Conservation (phyloP, 2,329 filamentous ascomycete genomes). For the Ascochyta clinopodiicola region DNA sequence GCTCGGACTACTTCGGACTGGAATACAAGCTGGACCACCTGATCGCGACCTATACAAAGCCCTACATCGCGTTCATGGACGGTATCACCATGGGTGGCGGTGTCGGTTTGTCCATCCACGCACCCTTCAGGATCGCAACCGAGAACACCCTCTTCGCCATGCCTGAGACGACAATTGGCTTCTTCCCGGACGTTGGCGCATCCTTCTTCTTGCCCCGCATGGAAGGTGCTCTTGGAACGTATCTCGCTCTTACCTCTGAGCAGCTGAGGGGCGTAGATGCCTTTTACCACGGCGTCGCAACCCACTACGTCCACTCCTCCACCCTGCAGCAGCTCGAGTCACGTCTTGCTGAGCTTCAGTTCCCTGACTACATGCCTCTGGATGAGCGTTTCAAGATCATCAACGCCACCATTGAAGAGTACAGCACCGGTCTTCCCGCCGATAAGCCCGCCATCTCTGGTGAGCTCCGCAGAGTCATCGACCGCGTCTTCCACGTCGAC, state of each 20-base stretch:
- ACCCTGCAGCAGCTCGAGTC: constrained; percentile 80
- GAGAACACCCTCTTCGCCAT: constrained; percentile 96
- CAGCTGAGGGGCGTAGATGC: constrained; percentile 81
- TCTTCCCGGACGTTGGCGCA: constrained; percentile 97
- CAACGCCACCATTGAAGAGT: constrained; percentile 90
- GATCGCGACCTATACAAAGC: constrained; percentile 92
- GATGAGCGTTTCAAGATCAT: constrained; percentile 72
- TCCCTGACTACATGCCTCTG: constrained; percentile 75
- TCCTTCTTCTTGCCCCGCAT: constrained; percentile 95
- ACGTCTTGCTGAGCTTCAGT: constrained; percentile 86
- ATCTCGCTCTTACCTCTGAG: constrained; percentile 90
- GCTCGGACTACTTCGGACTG: constrained; percentile 84
- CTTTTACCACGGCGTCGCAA: constrained; percentile 90
- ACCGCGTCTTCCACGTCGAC: constrained; percentile 63
- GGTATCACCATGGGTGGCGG: constrained; percentile 98
- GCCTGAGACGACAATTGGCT: constrained; percentile 97
- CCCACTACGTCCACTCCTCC: constrained; percentile 94
- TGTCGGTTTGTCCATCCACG: constrained; percentile 91
- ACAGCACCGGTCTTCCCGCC: constrained; percentile 81
- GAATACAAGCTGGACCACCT: constrained; percentile 97
- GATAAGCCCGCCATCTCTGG: constrained; percentile 62
- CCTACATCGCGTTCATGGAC: constrained; percentile 95
- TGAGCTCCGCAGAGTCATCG: constrained; percentile 77
- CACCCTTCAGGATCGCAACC: constrained; percentile 94
- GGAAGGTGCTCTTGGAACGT: constrained; percentile 85